A percentile compares a stretch with the other conserved stretches of the same genome.
Evolutionary conservation across 2,329 filamentous ascomycete species (phyloP).

Genomic region (Pestalotiopsis sp.): DNA sequence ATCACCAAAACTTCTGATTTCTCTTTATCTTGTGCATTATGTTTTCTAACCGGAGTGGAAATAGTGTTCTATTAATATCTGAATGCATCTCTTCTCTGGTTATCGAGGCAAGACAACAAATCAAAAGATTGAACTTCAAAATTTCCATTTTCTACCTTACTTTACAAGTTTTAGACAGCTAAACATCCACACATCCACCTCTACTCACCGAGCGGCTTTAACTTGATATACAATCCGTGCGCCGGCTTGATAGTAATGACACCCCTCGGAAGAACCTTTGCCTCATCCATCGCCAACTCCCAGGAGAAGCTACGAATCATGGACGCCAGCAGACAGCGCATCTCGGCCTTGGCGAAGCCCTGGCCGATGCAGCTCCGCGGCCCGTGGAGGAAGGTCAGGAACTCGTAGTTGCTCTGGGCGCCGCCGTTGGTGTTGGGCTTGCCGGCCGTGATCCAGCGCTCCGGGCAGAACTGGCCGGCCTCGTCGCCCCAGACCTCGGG

Average conservation of each 20-base stretch:
- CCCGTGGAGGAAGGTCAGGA: slow-evolving; percentile 72
- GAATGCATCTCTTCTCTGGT: neutral
- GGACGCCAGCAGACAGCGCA: slow-evolving; percentile 72
- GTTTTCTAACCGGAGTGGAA: no score
- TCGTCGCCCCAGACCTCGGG: slow-evolving; percentile 69
- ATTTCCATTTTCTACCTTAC: neutral
- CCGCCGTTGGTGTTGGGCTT: slow-evolving; percentile 60
- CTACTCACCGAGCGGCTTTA: neutral
- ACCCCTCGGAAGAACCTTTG: slow-evolving; percentile 35
- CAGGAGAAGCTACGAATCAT: slow-evolving; percentile 68
- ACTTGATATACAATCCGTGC: neutral
- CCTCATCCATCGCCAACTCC: slow-evolving; percentile 59
- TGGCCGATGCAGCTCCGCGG: slow-evolving; percentile 73
- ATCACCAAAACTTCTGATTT: no score
- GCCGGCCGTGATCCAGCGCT: slow-evolving; percentile 63
- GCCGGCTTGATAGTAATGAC: slow-evolving; percentile 6
- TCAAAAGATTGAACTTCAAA: neutral
- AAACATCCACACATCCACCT: neutral
- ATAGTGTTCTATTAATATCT: no score
- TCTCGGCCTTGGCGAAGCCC: slow-evolving; percentile 72
- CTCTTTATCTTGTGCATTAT: no score
- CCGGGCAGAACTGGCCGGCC: slow-evolving; percentile 69
- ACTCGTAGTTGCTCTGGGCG: slow-evolving; percentile 68
- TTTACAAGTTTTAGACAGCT: no score
- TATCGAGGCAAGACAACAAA: neutral